Base-by-base conservation (phyloP, 83 land plant genomes). In the Thuja plicata region DNA sequence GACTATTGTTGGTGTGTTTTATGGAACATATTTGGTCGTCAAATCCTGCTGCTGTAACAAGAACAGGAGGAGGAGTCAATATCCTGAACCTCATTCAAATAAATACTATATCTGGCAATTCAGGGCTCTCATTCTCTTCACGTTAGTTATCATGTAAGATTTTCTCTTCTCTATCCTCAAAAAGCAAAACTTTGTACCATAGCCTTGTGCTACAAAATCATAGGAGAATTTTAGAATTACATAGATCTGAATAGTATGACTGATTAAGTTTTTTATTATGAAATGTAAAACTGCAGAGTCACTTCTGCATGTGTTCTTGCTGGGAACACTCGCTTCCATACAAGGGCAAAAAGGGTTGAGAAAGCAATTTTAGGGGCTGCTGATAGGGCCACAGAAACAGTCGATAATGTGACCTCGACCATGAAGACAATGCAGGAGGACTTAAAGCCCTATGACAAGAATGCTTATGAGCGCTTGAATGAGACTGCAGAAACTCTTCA, bases 111-210 rank as follows among this genome's bases (percentile, higher is more conserved):
- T 91, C 8, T 90, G 92, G 92, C 88, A 76, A 16, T 70, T 92
- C 21, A 52, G 89, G 37, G 3, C 89, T 12, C 90, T 88, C 24
- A 15, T 85, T n/a, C 34, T 90, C 89, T 85, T 95, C 89, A 90
- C 94, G 52, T 21, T 91, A 35, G 70, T 92, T 9, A 87, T 90
- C 87, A 90, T 95, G 96, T 95, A 93, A 93, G 93, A 40, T 11
- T 46, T 89, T 30, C 35, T 48, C 52, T 27, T 38, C 46, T 19
- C 27, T 32, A 41, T 27, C 19, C 32, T 24, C 85, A 43, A 46
- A 82, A 82, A 3, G 34, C 7, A 3, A 27, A 43, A 21, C 30
- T 40, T 40, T 43, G 19, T 21, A 41, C n/a, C 84, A 41, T 81
- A 45, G 2, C 7, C 15, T 15, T 54, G 17, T 76, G 40, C 37